Evolutionary conservation across 2,329 filamentous ascomycete species (phyloP).

Genomic region (Sordariomycetes sp.): DNA sequence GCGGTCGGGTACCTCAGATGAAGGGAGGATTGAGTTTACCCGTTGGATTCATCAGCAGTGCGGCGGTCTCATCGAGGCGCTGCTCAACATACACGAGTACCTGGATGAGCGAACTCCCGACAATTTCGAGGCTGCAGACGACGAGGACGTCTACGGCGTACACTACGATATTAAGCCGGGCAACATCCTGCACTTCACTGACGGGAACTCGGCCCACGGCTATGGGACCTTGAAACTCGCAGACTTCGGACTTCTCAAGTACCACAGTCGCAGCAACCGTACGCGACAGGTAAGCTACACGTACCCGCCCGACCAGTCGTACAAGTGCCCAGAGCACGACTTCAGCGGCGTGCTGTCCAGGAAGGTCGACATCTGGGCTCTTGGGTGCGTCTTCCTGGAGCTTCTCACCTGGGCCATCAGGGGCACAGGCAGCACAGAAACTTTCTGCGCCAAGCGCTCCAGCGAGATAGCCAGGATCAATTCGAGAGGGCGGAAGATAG

Average conservation of each 20-base stretch:
- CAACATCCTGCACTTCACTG: constrained; percentile 9
- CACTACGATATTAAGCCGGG: constrained; percentile 10
- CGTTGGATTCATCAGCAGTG: background rate
- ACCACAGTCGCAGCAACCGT: no score
- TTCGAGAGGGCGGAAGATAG: no score
- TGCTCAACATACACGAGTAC: constrained; percentile 1
- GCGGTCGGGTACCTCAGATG: background rate
- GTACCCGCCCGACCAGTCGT: constrained; percentile 2
- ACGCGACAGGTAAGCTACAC: no score
- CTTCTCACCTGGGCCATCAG: constrained; percentile 5
- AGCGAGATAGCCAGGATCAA: no score
- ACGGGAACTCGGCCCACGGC: background rate
- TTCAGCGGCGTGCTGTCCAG: background rate
- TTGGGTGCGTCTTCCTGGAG: constrained; percentile 8
- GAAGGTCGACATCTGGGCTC: constrained; percentile 7
- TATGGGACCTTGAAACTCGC: constrained; percentile 6
- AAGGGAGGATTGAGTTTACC: background rate
- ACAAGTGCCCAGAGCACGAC: constrained; percentile 4
- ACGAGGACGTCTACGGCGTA: constrained; percentile 4
- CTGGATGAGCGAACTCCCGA: background rate
- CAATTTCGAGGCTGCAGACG: background rate
- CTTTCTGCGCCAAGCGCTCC: no score
- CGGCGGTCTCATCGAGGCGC: background rate
- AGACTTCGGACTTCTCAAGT: constrained; percentile 5
- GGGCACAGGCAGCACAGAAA: no score